Percentiles rank a stretch among this genome's conserved stretches.
phyloP scores from a whole-genome alignment of 1,284 basidiomycete species.

The Athelia sp. region DNA sequence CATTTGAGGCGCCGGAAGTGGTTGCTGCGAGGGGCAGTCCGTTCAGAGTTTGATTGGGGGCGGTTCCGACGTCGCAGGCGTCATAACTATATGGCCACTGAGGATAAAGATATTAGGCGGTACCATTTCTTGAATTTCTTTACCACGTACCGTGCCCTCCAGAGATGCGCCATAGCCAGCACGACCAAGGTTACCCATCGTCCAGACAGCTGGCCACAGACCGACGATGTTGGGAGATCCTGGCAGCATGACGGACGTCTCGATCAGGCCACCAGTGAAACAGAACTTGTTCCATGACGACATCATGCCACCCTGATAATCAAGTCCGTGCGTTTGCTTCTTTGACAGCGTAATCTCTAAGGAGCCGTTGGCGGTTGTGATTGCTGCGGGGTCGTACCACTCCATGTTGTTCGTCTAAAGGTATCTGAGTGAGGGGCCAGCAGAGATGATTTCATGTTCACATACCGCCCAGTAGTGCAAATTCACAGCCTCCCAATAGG shows the following conservation, averaged over 20 bases:
- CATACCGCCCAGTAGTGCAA: conserved; percentile 65
- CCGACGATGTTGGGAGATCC: conserved; percentile 43
- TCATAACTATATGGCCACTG: conserved; percentile 49
- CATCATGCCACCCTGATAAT: conserved; percentile 55
- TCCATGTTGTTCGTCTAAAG: conserved; percentile 36
- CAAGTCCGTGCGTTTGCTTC: conserved; percentile 51
- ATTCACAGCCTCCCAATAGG: conserved; percentile 67
- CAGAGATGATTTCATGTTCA: neutral
- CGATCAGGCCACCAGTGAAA: conserved; percentile 67
- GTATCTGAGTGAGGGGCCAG: too few species aligned
- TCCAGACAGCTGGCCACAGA: conserved; percentile 54
- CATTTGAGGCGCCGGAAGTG: conserved; percentile 29
- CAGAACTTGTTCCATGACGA: conserved; percentile 74
- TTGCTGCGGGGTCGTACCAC: conserved; percentile 61
- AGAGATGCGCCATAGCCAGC: conserved; percentile 60
- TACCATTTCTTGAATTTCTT: neutral
- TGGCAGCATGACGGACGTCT: conserved; percentile 57
- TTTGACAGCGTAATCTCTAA: conserved; percentile 52
- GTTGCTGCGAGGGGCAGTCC: conserved; percentile 34
- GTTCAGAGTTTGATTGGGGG: conserved; percentile 42
- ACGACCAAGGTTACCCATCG: conserved; percentile 62
- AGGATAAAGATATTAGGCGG: neutral
- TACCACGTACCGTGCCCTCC: conserved; percentile 50
- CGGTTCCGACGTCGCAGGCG: conserved; percentile 55
- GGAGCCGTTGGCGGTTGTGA: conserved; percentile 60